A percentile compares a stretch with the other conserved stretches of the same genome.
phyloP scores from a whole-genome alignment of 148 eudicot genomes.

The Rhododendron mucronatum region DNA sequence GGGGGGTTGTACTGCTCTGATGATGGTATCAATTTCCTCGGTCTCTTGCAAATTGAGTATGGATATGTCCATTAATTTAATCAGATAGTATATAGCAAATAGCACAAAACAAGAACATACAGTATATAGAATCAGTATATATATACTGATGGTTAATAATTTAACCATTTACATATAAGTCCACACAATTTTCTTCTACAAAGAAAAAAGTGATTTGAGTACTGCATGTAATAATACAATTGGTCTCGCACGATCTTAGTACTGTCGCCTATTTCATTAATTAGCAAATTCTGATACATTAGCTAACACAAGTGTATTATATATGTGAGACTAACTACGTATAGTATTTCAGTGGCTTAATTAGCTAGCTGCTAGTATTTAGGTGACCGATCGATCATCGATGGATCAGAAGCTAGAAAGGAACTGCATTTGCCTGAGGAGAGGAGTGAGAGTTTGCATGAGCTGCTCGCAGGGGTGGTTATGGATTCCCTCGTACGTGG shows the following conservation, averaged over 20 bases:
- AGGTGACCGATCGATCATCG: not conserved
- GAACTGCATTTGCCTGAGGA: constrained; percentile 55
- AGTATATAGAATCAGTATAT: not conserved
- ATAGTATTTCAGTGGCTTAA: not conserved
- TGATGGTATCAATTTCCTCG: no score
- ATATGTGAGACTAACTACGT: not conserved
- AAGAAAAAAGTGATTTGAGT: not conserved
- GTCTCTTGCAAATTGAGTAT: no score
- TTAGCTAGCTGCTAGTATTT: not conserved
- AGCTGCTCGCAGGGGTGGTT: constrained; percentile 69
- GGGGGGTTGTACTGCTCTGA: no score
- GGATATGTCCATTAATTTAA: no score
- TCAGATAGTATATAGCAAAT: not conserved
- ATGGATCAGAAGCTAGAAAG: constrained; percentile 46
- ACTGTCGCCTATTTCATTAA: not conserved
- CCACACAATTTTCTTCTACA: not conserved
- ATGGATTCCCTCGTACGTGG: constrained; percentile 72
- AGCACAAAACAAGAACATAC: no score
- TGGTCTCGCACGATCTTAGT: not conserved
- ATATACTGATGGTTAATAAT: not conserved
- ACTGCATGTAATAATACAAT: not conserved
- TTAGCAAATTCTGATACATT: not conserved
- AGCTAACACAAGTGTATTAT: not conserved
- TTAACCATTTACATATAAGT: not conserved
- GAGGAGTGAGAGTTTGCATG: constrained; percentile 69